Evolutionary conservation across 257 asterid species (phyloP).

Genomic region (Penstemon newberryi): DNA sequence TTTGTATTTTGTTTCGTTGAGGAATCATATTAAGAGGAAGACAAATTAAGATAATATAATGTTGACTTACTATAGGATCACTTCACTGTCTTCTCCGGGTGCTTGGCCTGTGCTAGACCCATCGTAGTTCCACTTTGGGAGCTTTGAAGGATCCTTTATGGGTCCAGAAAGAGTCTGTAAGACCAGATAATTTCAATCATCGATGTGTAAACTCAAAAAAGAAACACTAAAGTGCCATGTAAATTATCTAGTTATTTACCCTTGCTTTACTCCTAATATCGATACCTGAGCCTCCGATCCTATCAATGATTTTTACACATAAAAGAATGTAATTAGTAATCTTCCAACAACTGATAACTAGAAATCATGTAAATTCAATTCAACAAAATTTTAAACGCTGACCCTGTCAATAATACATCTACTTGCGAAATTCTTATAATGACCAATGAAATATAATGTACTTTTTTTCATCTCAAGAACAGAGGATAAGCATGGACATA

Average conservation of each 20-base stretch:
- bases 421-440: not conserved
- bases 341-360: not conserved
- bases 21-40: not conserved
- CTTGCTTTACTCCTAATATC: constrained; percentile 93
- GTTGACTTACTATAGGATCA: constrained; percentile 69
- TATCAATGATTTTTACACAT: constrained; percentile 24
- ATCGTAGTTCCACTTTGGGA: constrained; percentile 94
- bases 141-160: constrained; percentile 63
- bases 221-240: not conserved
- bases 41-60: not conserved
- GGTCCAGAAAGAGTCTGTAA: constrained; percentile 72
- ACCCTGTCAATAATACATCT: not conserved
- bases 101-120: constrained; percentile 99
- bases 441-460: not conserved
- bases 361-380: not conserved
- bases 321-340: not conserved
- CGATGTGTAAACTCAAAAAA: not conserved
- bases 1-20: not conserved
- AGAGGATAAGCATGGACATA: no score
- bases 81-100: constrained; percentile 94
- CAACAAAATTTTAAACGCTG: no score
- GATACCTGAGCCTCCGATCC: constrained; percentile 97
- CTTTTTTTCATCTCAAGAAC: not conserved
- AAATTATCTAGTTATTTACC: constrained; percentile 41
- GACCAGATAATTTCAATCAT: constrained; percentile 4